A percentile compares a stretch with the other conserved stretches of the same genome.
phyloP scores from a whole-genome alignment of 495 filamentous ascomycete genomes.

The Margaritispora aquatica region DNA sequence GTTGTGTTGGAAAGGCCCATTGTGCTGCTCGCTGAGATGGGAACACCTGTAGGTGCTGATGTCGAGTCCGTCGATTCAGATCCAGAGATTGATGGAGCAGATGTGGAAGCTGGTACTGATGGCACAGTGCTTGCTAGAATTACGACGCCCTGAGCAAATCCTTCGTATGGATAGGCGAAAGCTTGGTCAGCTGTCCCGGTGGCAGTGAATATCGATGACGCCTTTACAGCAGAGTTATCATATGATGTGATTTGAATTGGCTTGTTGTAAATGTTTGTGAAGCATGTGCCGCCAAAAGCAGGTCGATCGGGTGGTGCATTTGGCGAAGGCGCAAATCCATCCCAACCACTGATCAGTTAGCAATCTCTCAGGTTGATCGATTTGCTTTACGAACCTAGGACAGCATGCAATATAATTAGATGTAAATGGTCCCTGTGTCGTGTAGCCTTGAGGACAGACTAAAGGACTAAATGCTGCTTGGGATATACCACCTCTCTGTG shows the following conservation, averaged over 20 bases:
- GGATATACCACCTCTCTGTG: slow-evolving; percentile 4
- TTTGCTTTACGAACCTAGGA: slow-evolving; percentile 17
- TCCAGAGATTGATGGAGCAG: not conserved
- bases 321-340: slow-evolving; percentile 13
- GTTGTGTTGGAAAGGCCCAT: not conserved
- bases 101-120: not conserved
- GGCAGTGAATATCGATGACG: slow-evolving; percentile 15
- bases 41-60: not conserved
- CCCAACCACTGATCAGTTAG: slow-evolving; percentile 16
- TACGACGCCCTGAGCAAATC: slow-evolving; percentile 17
- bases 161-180: slow-evolving; percentile 23
- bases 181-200: slow-evolving; percentile 13
- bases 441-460: slow-evolving; percentile 20
- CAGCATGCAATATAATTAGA: slow-evolving; percentile 26
- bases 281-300: slow-evolving; percentile 24
- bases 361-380: not conserved
- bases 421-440: slow-evolving; percentile 3
- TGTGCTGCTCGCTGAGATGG: not conserved
- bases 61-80: not conserved
- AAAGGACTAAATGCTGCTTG: slow-evolving; percentile 21
- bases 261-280: slow-evolving; percentile 17
- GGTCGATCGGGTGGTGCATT: slow-evolving; percentile 17
- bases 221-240: slow-evolving; percentile 10
- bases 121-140: slow-evolving; percentile 7
- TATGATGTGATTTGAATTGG: slow-evolving; percentile 18